A percentile compares a stretch with the other conserved stretches of the same genome.
Evolutionary conservation across 768 basidiomycete species (phyloP).

Genomic region (Mrakia blollopis): DNA sequence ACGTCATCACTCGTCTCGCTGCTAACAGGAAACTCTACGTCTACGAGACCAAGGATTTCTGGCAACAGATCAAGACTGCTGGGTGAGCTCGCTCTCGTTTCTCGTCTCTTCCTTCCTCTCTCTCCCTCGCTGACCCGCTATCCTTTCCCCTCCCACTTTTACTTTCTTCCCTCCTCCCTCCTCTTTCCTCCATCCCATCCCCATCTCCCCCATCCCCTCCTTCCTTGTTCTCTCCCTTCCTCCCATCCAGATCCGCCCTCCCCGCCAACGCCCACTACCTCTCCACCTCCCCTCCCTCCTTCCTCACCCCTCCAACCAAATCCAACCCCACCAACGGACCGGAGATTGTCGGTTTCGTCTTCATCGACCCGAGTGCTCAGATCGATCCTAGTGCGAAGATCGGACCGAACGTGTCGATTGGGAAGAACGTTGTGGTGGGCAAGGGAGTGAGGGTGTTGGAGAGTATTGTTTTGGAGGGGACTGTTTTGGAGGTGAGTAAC

Average conservation of each 20-base stretch:
- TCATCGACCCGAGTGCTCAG: conserved; percentile 47
- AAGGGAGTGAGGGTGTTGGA: conserved; percentile 47
- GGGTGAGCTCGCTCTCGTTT: conserved; percentile 39
- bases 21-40: conserved; percentile 47
- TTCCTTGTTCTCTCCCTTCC: too few relatives aligned
- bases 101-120: too few relatives aligned
- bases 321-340: conserved; percentile 24
- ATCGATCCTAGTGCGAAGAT: conserved; percentile 48
- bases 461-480: conserved; percentile 47
- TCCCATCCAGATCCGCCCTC: conserved; percentile 45
- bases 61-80: conserved; percentile 50
- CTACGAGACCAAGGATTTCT: conserved; percentile 46
- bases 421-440: conserved; percentile 44
- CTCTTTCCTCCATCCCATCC: not conserved
- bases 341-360: conserved; percentile 46
- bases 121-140: not conserved
- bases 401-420: conserved; percentile 46
- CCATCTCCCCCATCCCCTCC: not conserved
- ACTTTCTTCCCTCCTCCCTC: not conserved
- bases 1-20: conserved; percentile 49
- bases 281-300: conserved; percentile 37
- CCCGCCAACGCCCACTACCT: conserved; percentile 49
- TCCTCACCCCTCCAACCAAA: conserved; percentile 10
- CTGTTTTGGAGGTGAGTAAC: conserved; percentile 36
- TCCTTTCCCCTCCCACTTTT: not conserved